Conservation (phyloP, 805 yeast species). For the Candida jianshihensis region DNA sequence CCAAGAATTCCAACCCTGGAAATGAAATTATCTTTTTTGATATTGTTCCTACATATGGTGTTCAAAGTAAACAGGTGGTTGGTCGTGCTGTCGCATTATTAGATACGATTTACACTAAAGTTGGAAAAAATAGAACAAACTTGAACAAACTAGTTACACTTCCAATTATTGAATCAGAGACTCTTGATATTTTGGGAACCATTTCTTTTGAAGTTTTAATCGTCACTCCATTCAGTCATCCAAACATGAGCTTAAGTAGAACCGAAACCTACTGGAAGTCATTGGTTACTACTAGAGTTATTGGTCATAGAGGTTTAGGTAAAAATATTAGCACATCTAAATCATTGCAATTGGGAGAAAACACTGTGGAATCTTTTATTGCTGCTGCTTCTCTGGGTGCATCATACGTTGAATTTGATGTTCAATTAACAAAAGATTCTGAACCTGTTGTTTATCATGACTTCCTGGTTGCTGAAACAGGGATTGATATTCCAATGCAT, state of each 20-base stretch:
- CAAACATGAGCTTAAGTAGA: slow-evolving; percentile 53
- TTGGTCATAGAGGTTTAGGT: slow-evolving; percentile 95
- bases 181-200: slow-evolving; percentile 70
- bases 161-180: slow-evolving; percentile 69
- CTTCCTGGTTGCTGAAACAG: slow-evolving; percentile 89
- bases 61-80: slow-evolving; percentile 39
- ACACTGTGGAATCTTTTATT: slow-evolving; percentile 89
- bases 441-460: slow-evolving; percentile 95
- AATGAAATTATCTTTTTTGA: slow-evolving; percentile 69
- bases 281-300: slow-evolving; percentile 78
- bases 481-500: slow-evolving; percentile 96
- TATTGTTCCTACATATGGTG: slow-evolving; percentile 81
- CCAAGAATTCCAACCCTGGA: slow-evolving; percentile 39
- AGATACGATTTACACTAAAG: slow-evolving; percentile 52
- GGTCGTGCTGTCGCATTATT: slow-evolving; percentile 83
- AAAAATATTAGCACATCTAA: slow-evolving; percentile 67
- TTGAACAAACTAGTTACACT: slow-evolving; percentile 58
- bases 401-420: slow-evolving; percentile 94
- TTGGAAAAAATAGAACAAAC: slow-evolving; percentile 62
- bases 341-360: slow-evolving; percentile 89
- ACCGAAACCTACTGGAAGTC: slow-evolving; percentile 90
- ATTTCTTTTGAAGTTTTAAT: slow-evolving; percentile 69
- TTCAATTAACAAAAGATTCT: slow-evolving; percentile 84
- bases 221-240: slow-evolving; percentile 68
- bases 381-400: slow-evolving; percentile 97